phyloP scores from a whole-genome alignment of 176 grass and related monocot genomes.

The Microstegium vimineum region DNA sequence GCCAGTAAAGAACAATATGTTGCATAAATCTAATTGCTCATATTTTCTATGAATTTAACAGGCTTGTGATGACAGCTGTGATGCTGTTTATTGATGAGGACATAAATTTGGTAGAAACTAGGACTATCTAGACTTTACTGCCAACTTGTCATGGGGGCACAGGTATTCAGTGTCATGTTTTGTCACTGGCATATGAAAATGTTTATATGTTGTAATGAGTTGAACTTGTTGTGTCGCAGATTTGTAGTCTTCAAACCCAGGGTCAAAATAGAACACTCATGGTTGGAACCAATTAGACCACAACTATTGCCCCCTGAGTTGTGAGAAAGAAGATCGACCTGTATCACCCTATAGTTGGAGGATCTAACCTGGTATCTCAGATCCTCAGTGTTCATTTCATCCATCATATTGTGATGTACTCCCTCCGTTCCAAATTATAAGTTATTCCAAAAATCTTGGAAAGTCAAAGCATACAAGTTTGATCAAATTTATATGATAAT shows the following conservation, averaged over 20 bases:
- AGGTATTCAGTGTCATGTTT: constrained; percentile 26
- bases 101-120: constrained; percentile 57
- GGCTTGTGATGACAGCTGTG: constrained; percentile 84
- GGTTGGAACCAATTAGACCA: neutral
- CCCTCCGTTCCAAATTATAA: too few species aligned
- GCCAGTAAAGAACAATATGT: neutral
- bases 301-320: neutral
- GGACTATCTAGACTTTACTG: constrained; percentile 44
- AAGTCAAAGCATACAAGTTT: too few species aligned
- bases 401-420: too few species aligned
- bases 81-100: constrained; percentile 80
- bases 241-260: neutral
- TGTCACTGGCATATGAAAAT: neutral
- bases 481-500: too few species aligned
- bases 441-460: too few species aligned
- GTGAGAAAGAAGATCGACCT: neutral
- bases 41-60: constrained; percentile 39
- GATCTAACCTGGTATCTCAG: neutral
- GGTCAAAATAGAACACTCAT: neutral
- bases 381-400: too few species aligned
- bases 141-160: neutral
- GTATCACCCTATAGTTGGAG: neutral
- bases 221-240: neutral
- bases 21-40: neutral
- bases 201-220: neutral